phyloP scores from a whole-genome alignment of 371 early-diverging fungal species.

The Zychaea mexicana region DNA sequence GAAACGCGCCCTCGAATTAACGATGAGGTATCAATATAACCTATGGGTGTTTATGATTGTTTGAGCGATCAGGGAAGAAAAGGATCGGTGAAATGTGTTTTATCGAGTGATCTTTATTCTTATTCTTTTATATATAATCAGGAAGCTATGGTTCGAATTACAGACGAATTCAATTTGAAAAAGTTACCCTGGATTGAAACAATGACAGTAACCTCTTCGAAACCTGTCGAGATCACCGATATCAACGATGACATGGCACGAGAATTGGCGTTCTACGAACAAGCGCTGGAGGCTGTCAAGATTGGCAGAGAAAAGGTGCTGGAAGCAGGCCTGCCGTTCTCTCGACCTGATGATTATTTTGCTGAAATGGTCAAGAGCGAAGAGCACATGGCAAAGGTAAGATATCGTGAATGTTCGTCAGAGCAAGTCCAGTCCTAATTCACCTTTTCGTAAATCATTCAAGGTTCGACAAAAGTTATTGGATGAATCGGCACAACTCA shows the following conservation, averaged over 20 bases:
- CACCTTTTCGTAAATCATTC: not conserved
- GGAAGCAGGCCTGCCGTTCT: conserved; percentile 74
- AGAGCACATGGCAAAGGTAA: conserved; percentile 85
- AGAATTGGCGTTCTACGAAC: conserved; percentile 89
- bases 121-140: not conserved
- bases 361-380: conserved; percentile 98
- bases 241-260: conserved; percentile 87
- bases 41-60: not conserved
- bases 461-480: conserved; percentile 80
- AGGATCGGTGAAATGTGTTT: not conserved
- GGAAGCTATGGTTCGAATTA: conserved; percentile 5
- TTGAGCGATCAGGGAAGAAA: not conserved
- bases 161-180: conserved; percentile 67
- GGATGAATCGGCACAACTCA: conserved; percentile 79
- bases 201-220: conserved; percentile 69
- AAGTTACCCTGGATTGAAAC: conserved; percentile 85
- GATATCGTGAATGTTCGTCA: not conserved
- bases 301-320: conserved; percentile 60
- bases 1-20: not conserved
- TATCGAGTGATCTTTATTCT: not conserved
- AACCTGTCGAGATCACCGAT: conserved; percentile 64
- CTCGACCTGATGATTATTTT: conserved; percentile 91
- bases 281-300: conserved; percentile 84
- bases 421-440: too few species aligned
- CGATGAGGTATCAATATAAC: conserved; percentile 6